phyloP scores from a whole-genome alignment of 176 grass and related monocot species.

The Luzula sylvatica region DNA sequence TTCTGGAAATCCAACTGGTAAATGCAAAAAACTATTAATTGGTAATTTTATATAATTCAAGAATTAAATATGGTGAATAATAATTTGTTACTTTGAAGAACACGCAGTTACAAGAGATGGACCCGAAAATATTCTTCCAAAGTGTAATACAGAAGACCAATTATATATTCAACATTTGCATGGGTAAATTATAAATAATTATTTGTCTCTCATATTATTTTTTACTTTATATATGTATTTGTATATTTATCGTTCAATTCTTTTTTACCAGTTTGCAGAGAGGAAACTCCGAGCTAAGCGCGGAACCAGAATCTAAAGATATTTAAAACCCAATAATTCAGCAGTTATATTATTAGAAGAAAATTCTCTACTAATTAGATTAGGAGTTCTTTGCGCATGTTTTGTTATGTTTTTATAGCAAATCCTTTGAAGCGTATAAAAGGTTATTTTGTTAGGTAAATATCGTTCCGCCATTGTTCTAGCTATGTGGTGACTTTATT shows the following conservation, averaged over 20 bases:
- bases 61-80: conserved; percentile 26
- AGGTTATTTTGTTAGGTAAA: neutral
- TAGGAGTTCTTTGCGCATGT: conserved; percentile 7
- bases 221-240: neutral
- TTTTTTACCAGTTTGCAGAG: conserved; percentile 2
- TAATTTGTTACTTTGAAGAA: conserved; percentile 42
- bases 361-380: conserved; percentile 13
- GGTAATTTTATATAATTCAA: conserved; percentile 18
- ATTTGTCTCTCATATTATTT: neutral
- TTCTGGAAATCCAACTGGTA: conserved; percentile 40
- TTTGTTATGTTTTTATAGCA: conserved; percentile 11
- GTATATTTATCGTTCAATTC: neutral
- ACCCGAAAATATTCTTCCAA: conserved; percentile 20
- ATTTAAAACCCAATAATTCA: neutral
- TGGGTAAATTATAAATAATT: conserved; percentile 22
- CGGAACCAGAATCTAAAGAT: conserved; percentile 4
- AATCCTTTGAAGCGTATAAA: neutral
- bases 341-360: neutral
- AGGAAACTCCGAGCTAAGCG: conserved; percentile 8
- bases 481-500: no score
- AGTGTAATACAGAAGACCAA: conserved; percentile 24
- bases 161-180: conserved; percentile 32
- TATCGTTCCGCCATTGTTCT: neutral
- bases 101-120: conserved; percentile 29
- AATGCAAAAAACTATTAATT: conserved; percentile 5